Conservation (phyloP, 257 asterid genomes). For the Solanum etuberosum region DNA sequence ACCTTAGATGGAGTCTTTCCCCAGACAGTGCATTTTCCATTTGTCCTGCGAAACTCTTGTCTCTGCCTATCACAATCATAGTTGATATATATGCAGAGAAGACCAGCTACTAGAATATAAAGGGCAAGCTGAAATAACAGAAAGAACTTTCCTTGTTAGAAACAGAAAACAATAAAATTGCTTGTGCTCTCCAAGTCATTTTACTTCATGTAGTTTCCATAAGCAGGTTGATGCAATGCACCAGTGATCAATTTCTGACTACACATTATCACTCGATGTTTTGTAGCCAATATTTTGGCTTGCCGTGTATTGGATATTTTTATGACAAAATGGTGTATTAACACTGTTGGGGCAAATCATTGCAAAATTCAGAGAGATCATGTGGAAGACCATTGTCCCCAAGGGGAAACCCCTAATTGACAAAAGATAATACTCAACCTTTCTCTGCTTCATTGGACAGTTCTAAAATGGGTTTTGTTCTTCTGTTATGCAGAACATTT, state of each 20-base stretch:
- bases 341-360: not conserved
- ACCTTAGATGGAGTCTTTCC: constrained; percentile 99
- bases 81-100: constrained; percentile 82
- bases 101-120: constrained; percentile 61
- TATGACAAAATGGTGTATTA: too few species aligned
- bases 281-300: not conserved
- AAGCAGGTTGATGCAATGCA: not conserved
- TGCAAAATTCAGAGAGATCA: not conserved
- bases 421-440: not conserved
- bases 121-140: constrained; percentile 51
- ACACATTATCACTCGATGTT: not conserved
- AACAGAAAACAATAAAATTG: not conserved
- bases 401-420: not conserved
- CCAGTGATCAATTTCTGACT: not conserved
- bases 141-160: not conserved
- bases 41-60: constrained; percentile 89
- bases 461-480: not conserved
- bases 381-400: not conserved
- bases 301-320: not conserved
- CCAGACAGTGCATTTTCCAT: constrained; percentile 87
- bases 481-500: not conserved
- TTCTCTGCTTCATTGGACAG: not conserved
- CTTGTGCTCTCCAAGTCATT: not conserved
- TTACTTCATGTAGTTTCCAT: not conserved
- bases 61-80: constrained; percentile 95